Evolutionary conservation across 2,329 filamentous ascomycete species (phyloP).

Genomic region (Aspergillus sp.): DNA sequence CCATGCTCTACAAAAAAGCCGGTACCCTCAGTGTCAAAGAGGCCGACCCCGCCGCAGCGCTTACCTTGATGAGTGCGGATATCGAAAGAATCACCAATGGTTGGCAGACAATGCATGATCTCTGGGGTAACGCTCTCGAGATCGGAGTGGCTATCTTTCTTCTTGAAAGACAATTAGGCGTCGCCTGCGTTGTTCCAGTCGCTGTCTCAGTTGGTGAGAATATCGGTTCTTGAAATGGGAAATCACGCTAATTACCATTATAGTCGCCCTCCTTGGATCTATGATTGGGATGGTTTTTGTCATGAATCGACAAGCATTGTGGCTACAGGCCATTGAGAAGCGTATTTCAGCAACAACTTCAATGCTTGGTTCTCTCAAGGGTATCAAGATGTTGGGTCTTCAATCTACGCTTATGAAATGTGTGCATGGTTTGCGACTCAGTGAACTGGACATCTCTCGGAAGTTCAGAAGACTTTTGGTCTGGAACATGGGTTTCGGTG

Average conservation of each 20-base stretch:
- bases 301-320: slow-evolving; percentile 38
- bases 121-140: slow-evolving; percentile 42
- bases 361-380: slow-evolving; percentile 48
- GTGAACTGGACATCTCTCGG: slow-evolving; percentile 39
- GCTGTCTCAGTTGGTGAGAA: slow-evolving; percentile 36
- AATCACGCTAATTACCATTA: neutral
- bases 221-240: slow-evolving; percentile 2
- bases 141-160: slow-evolving; percentile 44
- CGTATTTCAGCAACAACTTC: slow-evolving; percentile 46
- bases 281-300: slow-evolving; percentile 33
- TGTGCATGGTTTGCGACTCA: slow-evolving; percentile 35
- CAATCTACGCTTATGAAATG: slow-evolving; percentile 35
- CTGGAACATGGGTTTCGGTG: slow-evolving; percentile 36
- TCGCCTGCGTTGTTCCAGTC: slow-evolving; percentile 42
- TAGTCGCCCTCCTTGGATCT: slow-evolving; percentile 31
- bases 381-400: slow-evolving; percentile 48
- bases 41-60: slow-evolving; percentile 31
- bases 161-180: slow-evolving; percentile 37
- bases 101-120: slow-evolving; percentile 40
- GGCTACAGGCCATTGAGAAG: slow-evolving; percentile 48
- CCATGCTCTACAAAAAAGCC: slow-evolving; percentile 48
- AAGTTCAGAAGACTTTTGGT: slow-evolving; percentile 38
- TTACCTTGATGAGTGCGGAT: slow-evolving; percentile 45
- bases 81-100: slow-evolving; percentile 41
- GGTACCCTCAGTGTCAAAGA: slow-evolving; percentile 26